A percentile compares a stretch with the other conserved stretches of the same genome.
phyloP scores from a whole-genome alignment of 2,329 filamentous ascomycete genomes.

The Alternaria hordeiaustralica region DNA sequence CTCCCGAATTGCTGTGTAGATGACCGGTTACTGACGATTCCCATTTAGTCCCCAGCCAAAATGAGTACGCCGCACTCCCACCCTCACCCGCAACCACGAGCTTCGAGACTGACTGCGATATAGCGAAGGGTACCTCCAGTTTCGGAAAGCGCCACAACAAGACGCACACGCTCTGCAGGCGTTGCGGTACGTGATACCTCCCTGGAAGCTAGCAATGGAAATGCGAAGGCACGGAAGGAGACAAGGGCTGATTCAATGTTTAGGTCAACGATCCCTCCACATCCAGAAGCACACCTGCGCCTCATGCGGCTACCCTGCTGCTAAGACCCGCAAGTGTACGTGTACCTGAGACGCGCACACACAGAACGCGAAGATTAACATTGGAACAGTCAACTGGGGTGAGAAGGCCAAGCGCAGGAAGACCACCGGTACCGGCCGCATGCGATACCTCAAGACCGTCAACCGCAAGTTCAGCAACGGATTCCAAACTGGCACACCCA shows the following conservation, averaged over 20 bases:
- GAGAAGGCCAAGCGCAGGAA: slow-evolving; percentile 99
- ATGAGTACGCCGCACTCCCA: slow-evolving; percentile 60
- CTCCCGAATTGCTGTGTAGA: not conserved
- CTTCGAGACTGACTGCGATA: slow-evolving; percentile 55
- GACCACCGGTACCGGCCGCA: slow-evolving; percentile 96
- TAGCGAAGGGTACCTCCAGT: slow-evolving; percentile 75
- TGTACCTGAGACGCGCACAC: slow-evolving; percentile 42
- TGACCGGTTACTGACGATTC: slow-evolving; percentile 28
- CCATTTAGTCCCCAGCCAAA: slow-evolving; percentile 58
- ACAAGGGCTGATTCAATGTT: slow-evolving; percentile 44
- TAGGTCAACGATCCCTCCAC: slow-evolving; percentile 96
- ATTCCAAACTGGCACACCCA: slow-evolving; percentile 89
- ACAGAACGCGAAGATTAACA: slow-evolving; percentile 33
- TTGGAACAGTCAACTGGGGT: slow-evolving; percentile 88
- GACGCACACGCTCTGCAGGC: slow-evolving; percentile 97
- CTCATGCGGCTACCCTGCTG: slow-evolving; percentile 94
- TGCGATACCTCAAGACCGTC: slow-evolving; percentile 92
- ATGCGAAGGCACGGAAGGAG: slow-evolving; percentile 5
- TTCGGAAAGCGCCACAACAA: slow-evolving; percentile 92
- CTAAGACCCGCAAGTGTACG: slow-evolving; percentile 99
- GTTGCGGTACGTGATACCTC: slow-evolving; percentile 79
- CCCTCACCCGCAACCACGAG: slow-evolving; percentile 31
- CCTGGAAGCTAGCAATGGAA: slow-evolving; percentile 15
- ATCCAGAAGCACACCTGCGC: slow-evolving; percentile 99
- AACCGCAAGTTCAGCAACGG: slow-evolving; percentile 96